These are phyloP conservation scores for Rhizopus microsporus DNA, from an alignment of 371 early-diverging fungal species.

Conservation along the genomic window DNA sequence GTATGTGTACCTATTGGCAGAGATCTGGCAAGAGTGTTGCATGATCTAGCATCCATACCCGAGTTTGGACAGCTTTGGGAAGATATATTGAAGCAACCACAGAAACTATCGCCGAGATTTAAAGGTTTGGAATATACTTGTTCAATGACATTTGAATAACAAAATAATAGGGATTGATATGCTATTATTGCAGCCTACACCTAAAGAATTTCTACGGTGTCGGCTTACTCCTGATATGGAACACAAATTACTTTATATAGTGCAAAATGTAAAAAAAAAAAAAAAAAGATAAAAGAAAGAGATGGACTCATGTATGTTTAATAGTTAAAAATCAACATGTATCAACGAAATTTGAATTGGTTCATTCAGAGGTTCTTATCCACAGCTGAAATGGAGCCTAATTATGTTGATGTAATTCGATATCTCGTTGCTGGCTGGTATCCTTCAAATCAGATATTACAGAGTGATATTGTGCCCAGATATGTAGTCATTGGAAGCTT, in stretches of 20 bases:
- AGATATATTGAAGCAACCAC: conserved; percentile 57
- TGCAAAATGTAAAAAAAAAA: conserved; percentile 56
- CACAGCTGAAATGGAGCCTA: conserved; percentile 62
- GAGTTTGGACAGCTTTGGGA: conserved; percentile 66
- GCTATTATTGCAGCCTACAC: conserved; percentile 63
- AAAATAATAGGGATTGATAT: conserved; percentile 39
- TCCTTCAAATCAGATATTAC: conserved; percentile 75
- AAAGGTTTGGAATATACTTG: conserved; percentile 36
- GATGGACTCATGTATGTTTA: neutral
- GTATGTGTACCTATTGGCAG: conserved; percentile 70
- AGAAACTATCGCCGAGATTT: conserved; percentile 57
- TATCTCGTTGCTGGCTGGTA: conserved; percentile 79
- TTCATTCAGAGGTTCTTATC: conserved; percentile 65
- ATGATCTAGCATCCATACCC: conserved; percentile 61
- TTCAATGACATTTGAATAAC: neutral
- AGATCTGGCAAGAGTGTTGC: conserved; percentile 71
- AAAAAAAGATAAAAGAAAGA: neutral
- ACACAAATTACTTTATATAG: conserved; percentile 62
- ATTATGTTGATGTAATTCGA: conserved; percentile 73
- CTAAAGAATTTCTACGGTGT: conserved; percentile 58
- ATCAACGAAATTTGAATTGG: conserved; percentile 67
- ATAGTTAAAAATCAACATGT: conserved; percentile 52
- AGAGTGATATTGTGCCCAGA: conserved; percentile 75
- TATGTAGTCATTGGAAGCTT: conserved; percentile 73
- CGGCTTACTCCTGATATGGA: conserved; percentile 80